Evolutionary conservation across 2,329 filamentous ascomycete genomes (phyloP), one percentile per base, ranked within the genome.

Genomic region (Capronia americana): DNA sequence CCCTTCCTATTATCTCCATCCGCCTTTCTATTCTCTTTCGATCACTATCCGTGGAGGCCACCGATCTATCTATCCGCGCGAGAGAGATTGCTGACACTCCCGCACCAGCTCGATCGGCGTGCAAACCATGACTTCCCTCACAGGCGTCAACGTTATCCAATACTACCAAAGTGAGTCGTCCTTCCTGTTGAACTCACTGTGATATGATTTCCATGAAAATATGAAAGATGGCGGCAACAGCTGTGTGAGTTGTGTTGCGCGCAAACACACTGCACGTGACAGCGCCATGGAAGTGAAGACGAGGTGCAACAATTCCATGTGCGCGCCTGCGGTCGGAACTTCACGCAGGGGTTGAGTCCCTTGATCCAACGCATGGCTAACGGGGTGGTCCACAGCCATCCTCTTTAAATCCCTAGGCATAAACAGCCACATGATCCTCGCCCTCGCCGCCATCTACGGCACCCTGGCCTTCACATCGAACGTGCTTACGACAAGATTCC

Each of bases 131-230:
- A 90, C 92, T 79, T 89, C 91, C 79, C 71, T 86, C 85, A 93
- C 91, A 20, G 92, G 92, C 82, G 90, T 96, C 81, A 96, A 96
- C 85, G 96, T 94, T 81, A 92, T 95, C 84, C 95, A 93, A 48
- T 92, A 92, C 82, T 92, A 41, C 93, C 91, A 38, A 88, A 90
- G 66, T 69, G 66, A 57, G 38, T 46, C 54, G 14, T 23, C 11
- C n/a, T n/a, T n/a, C n/a, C n/a, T n/a, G n/a, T n/a, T n/a, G n/a
- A n/a, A n/a, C n/a, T n/a, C n/a, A n/a, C n/a, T n/a, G n/a, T n/a
- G n/a, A n/a, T n/a, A n/a, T n/a, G n/a, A n/a, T n/a, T n/a, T n/a
- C n/a, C n/a, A n/a, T n/a, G n/a, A n/a, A n/a, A n/a, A n/a, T n/a
- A n/a, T n/a, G n/a, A n/a, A n/a, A n/a, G n/a, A n/a, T n/a, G n/a